phyloP scores from a whole-genome alignment of 129 eudicot genomes.

The Arctium minus region DNA sequence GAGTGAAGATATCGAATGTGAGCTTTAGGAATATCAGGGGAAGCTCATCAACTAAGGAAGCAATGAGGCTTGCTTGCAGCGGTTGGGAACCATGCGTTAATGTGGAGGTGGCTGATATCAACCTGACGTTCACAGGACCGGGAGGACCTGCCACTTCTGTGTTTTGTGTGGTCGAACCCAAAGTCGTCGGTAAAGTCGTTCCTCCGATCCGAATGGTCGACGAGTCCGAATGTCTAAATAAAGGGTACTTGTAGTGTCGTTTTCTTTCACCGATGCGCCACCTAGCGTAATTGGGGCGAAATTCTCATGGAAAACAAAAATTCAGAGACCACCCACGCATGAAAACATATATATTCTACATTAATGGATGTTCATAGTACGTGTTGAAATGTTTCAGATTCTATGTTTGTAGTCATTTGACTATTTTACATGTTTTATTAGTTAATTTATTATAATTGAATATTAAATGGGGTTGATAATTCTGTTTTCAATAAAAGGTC shows the following conservation, averaged over 20 bases:
- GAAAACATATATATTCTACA: background rate
- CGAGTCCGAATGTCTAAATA: conserved; percentile 10
- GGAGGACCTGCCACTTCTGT: conserved; percentile 43
- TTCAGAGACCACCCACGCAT: background rate
- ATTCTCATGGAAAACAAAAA: background rate
- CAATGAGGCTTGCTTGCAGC: conserved; percentile 51
- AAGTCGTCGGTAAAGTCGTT: conserved; percentile 29
- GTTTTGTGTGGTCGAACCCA: conserved; percentile 40
- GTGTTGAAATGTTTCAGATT: background rate
- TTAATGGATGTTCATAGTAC: background rate
- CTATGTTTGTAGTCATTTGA: background rate
- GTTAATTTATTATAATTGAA: too few relatives aligned
- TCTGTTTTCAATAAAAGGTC: background rate
- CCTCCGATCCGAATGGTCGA: background rate
- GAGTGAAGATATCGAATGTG: conserved; percentile 51
- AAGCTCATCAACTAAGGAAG: conserved; percentile 36
- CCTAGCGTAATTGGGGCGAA: background rate
- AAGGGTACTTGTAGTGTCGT: background rate
- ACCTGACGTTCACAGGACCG: conserved; percentile 31
- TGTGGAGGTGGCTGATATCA: conserved; percentile 42
- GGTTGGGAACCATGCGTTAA: conserved; percentile 40
- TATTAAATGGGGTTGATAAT: background rate
- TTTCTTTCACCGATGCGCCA: background rate
- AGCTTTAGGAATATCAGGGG: conserved; percentile 56
- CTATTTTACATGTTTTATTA: too few relatives aligned